Conservation (phyloP, 306 rosid genomes). For the Lupinus albus region DNA sequence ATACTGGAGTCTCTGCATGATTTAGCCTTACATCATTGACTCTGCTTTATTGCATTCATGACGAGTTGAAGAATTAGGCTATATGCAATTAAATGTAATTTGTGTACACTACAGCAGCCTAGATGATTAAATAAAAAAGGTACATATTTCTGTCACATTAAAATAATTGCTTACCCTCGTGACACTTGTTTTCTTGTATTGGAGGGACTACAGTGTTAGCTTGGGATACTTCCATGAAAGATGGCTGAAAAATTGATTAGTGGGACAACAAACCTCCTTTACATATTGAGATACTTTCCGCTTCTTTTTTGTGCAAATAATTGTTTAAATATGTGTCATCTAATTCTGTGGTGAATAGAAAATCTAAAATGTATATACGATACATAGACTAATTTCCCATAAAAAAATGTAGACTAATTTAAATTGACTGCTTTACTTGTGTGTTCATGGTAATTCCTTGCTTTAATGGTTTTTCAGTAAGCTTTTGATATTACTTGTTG, state of each 20-base stretch:
- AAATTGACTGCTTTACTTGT: slow-evolving; percentile 11
- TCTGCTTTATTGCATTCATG: slow-evolving; percentile 15
- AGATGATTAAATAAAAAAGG: slow-evolving; percentile 17
- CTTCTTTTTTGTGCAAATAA: background rate
- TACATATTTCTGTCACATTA: slow-evolving; percentile 15
- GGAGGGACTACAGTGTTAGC: slow-evolving; percentile 8
- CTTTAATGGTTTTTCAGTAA: slow-evolving; percentile 7
- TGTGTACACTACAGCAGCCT: background rate
- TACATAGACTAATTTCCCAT: too few relatives aligned
- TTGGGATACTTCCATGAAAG: slow-evolving; percentile 19
- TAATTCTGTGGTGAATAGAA: slow-evolving; percentile 23
- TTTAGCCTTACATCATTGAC: slow-evolving; percentile 24
- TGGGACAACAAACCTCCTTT: too few relatives aligned
- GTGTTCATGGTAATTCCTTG: slow-evolving; percentile 15
- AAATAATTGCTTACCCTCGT: background rate
- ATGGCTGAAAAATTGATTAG: background rate
- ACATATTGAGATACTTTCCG: too few relatives aligned
- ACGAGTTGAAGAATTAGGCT: slow-evolving; percentile 1
- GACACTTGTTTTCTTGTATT: too few relatives aligned
- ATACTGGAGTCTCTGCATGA: slow-evolving; percentile 17
- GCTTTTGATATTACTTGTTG: slow-evolving; percentile 34
- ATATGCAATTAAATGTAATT: background rate
- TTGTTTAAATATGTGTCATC: background rate
- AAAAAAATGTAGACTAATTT: too few relatives aligned
- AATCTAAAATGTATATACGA: background rate